phyloP scores from a whole-genome alignment of 2,329 filamentous ascomycete genomes.

The Phyllosticta citriasiana region DNA sequence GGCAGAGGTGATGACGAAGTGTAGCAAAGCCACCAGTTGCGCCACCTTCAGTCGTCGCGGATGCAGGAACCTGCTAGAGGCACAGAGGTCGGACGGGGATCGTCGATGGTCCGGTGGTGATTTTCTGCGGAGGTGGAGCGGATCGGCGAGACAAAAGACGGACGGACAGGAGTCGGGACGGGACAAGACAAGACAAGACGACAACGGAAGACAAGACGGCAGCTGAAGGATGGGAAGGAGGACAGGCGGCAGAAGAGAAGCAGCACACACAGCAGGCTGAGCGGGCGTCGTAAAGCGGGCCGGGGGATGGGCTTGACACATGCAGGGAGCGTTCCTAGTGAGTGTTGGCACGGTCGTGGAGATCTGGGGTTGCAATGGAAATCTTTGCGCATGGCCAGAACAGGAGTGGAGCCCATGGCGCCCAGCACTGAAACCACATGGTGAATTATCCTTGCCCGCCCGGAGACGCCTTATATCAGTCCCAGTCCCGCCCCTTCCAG shows the following conservation, averaged over 20 bases:
- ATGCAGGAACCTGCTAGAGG: neutral
- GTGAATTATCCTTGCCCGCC: neutral
- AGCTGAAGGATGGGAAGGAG: neutral
- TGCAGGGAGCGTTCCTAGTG: neutral
- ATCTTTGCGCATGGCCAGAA: neutral
- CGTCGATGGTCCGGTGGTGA: neutral
- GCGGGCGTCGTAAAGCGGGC: neutral
- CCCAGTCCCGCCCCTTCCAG: neutral
- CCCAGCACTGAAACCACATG: neutral
- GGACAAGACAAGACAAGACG: neutral
- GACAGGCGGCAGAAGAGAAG: no score
- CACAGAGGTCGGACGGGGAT: neutral
- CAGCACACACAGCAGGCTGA: neutral
- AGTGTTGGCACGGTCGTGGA: neutral
- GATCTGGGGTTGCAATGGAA: neutral
- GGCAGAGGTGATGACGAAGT: neutral
- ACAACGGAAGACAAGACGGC: no score
- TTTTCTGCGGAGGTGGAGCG: neutral
- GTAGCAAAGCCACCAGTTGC: neutral
- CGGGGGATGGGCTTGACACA: neutral
- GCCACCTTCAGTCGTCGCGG: neutral
- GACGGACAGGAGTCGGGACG: neutral
- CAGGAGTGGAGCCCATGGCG: neutral
- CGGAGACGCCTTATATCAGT: neutral
- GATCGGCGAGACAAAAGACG: neutral